Conservation (phyloP, 1,139 yeast genomes). For the Hemisphaericaspora subhashii region DNA sequence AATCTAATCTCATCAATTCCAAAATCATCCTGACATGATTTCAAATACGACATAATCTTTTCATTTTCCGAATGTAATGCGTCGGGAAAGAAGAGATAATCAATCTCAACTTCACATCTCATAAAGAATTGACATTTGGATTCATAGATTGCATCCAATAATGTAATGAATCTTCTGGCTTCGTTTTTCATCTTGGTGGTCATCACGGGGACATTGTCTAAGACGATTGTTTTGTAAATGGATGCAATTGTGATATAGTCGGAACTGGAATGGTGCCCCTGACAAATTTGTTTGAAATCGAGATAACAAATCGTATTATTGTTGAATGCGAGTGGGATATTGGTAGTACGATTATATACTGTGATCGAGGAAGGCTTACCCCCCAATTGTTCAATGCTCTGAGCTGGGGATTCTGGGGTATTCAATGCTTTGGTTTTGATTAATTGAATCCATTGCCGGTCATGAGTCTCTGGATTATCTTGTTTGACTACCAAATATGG, state of each 20-base stretch:
- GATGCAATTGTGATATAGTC: constrained; percentile 72
- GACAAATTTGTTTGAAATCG: constrained; percentile 57
- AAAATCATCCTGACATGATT: constrained; percentile 17
- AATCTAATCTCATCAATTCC: constrained; percentile 23
- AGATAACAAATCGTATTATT: constrained; percentile 46
- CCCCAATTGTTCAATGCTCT: constrained; percentile 20
- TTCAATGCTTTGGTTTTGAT: constrained; percentile 22
- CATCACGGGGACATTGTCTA: constrained; percentile 64
- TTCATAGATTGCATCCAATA: constrained; percentile 70
- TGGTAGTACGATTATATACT: constrained; percentile 57
- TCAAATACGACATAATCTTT: constrained; percentile 13
- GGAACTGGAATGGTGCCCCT: constrained; percentile 59
- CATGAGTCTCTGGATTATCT: constrained; percentile 21
- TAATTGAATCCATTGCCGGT: constrained; percentile 37
- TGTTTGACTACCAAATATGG: constrained; percentile 32
- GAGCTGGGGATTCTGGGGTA: constrained; percentile 13
- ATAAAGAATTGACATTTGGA: constrained; percentile 59
- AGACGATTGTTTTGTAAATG: constrained; percentile 51
- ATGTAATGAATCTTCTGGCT: constrained; percentile 65
- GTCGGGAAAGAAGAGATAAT: constrained; percentile 61
- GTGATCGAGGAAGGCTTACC: constrained; percentile 33
- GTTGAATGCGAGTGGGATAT: constrained; percentile 43
- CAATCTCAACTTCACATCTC: constrained; percentile 50
- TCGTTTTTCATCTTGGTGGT: constrained; percentile 62
- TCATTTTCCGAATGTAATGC: constrained; percentile 22